Evolutionary conservation across 176 grass and related monocot species (phyloP).

Genomic region (Zizania latifolia): DNA sequence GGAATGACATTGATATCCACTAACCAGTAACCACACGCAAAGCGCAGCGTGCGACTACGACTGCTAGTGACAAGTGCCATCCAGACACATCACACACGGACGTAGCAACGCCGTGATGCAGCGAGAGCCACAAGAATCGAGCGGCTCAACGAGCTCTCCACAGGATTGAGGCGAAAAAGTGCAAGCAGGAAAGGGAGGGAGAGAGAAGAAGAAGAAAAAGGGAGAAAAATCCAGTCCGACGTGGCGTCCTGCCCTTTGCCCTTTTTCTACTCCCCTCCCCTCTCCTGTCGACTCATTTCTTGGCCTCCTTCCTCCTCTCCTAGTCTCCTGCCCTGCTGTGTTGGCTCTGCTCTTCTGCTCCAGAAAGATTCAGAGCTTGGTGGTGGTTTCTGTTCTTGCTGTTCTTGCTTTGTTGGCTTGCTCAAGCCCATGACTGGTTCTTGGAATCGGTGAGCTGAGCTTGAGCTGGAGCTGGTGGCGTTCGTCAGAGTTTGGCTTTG

Average conservation of each 20-base stretch:
- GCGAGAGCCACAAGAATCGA: constrained; percentile 58
- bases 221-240: constrained; percentile 44
- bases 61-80: background rate
- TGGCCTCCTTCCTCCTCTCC: background rate
- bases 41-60: background rate
- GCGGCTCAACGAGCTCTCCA: background rate
- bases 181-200: background rate
- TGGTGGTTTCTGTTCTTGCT: background rate
- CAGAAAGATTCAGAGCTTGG: no score
- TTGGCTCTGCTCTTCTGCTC: background rate
- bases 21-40: no score
- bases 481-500: background rate
- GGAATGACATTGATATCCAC: no score
- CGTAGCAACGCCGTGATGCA: background rate
- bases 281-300: background rate
- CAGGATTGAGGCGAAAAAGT: constrained; percentile 19
- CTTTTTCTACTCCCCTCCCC: constrained; percentile 38
- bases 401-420: background rate
- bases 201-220: background rate
- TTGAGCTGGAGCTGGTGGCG: background rate
- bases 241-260: constrained; percentile 35
- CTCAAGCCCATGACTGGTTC: background rate
- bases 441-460: background rate
- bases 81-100: background rate
- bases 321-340: no score